A percentile compares a stretch with the other conserved stretches of the same genome.
Evolutionary conservation across 306 rosid genomes (phyloP).

Genomic region (Cucurbita maxima): DNA sequence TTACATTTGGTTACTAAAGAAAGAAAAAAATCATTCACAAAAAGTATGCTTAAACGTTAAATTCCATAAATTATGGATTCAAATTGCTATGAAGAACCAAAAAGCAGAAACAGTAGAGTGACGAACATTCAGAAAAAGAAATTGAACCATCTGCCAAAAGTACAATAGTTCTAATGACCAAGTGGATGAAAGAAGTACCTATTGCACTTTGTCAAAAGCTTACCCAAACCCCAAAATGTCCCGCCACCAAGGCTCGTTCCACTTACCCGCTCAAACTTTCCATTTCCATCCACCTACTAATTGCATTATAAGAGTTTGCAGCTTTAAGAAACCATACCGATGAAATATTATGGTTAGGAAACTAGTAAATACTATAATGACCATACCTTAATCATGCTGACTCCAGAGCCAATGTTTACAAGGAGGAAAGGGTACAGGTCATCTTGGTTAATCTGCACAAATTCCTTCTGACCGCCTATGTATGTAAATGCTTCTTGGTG

Average conservation of each 20-base stretch:
- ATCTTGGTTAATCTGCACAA: slow-evolving; percentile 55
- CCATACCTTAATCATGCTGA: slow-evolving; percentile 88
- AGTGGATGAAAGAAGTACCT: slow-evolving; percentile 27
- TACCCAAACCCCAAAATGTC: slow-evolving; percentile 96
- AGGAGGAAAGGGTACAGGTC: slow-evolving; percentile 88
- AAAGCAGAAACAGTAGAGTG: not conserved
- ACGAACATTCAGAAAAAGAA: not conserved
- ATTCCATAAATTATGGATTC: not conserved
- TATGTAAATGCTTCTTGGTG: slow-evolving; percentile 72
- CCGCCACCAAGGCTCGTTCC: slow-evolving; percentile 98
- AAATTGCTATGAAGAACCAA: not conserved
- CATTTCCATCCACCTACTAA: slow-evolving; percentile 77
- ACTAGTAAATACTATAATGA: slow-evolving; percentile 3
- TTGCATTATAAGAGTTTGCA: slow-evolving; percentile 10
- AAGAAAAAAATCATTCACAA: not conserved
- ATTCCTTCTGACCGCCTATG: slow-evolving; percentile 56
- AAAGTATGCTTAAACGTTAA: not conserved
- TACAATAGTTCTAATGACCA: slow-evolving; percentile 4
- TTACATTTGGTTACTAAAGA: slow-evolving; percentile 4
- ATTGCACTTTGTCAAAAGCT: slow-evolving; percentile 77
- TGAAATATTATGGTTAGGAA: not conserved
- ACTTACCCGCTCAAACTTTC: slow-evolving; percentile 84
- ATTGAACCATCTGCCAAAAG: not conserved
- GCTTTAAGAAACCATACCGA: not conserved
- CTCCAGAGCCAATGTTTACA: slow-evolving; percentile 94